Conservation (phyloP, 352 stramenopile genomes). For the Aphanomyces stellatus region DNA sequence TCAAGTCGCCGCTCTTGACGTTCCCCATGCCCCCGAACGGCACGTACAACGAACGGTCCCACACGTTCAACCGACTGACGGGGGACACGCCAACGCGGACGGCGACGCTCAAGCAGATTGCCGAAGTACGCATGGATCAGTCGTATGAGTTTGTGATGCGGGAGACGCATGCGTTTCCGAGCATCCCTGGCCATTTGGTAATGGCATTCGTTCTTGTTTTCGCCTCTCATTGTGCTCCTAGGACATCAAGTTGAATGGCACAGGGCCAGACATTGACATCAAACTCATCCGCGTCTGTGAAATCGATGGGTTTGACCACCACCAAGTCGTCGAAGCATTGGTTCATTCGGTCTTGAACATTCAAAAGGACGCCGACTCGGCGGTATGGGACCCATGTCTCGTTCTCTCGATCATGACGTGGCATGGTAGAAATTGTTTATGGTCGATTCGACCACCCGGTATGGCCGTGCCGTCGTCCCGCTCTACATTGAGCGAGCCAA, state of each 20-base stretch:
- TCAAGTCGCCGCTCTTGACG: slow-evolving; percentile 25
- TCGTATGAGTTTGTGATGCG: slow-evolving; percentile 24
- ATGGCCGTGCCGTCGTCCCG: slow-evolving; percentile 63
- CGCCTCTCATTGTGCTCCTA: neutral
- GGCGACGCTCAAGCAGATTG: slow-evolving; percentile 42
- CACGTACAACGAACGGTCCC: slow-evolving; percentile 10
- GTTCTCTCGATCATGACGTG: neutral
- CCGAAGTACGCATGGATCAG: slow-evolving; percentile 42
- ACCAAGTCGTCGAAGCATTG: slow-evolving; percentile 55
- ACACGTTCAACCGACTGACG: slow-evolving; percentile 13
- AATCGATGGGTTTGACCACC: slow-evolving; percentile 47
- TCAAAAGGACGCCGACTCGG: slow-evolving; percentile 38
- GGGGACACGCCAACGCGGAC: slow-evolving; percentile 42
- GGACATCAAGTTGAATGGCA: slow-evolving; percentile 80
- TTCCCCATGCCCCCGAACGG: slow-evolving; percentile 7
- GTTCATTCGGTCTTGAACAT: slow-evolving; percentile 77
- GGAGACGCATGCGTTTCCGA: slow-evolving; percentile 22
- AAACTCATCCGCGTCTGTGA: slow-evolving; percentile 59
- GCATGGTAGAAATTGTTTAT: slow-evolving; percentile 45
- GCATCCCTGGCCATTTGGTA: slow-evolving; percentile 29
- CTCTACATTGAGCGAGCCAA: slow-evolving; percentile 48
- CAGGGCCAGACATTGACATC: slow-evolving; percentile 72
- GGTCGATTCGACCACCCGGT: slow-evolving; percentile 63
- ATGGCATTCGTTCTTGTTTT: slow-evolving; percentile 26
- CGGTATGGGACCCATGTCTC: neutral